phyloP scores from a whole-genome alignment of 257 asterid genomes.

The Datura wrightii region DNA sequence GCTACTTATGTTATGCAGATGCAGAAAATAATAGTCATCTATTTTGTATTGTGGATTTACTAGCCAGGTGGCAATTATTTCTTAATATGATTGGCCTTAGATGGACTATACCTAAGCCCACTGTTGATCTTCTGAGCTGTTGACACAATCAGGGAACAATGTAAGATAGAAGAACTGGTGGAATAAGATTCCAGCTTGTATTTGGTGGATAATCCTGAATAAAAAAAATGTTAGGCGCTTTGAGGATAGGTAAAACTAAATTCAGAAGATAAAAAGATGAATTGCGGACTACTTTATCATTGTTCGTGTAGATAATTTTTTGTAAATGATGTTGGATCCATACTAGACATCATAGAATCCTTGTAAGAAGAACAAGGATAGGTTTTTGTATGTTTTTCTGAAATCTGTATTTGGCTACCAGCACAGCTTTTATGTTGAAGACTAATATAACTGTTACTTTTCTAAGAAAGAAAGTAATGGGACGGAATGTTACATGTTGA shows the following conservation, averaged over 20 bases:
- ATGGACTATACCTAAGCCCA: background rate
- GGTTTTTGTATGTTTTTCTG: background rate
- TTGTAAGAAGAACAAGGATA: constrained; percentile 7
- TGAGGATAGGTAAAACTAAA: background rate
- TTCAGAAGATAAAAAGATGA: constrained; percentile 2
- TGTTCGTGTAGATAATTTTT: background rate
- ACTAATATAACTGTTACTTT: background rate
- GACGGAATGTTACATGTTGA: background rate
- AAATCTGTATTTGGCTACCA: background rate
- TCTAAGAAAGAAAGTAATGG: background rate
- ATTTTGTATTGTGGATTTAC: constrained; percentile 2
- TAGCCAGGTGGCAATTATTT: background rate
- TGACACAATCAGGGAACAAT: background rate
- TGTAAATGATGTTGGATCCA: background rate
- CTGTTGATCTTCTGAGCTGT: background rate
- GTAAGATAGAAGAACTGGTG: background rate
- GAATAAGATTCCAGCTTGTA: constrained; percentile 2
- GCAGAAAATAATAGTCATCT: background rate
- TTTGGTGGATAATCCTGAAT: background rate
- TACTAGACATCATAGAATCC: background rate
- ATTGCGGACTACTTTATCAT: background rate
- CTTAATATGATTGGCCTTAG: background rate
- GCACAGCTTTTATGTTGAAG: background rate
- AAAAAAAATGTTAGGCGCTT: background rate
- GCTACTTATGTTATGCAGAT: background rate